Evolutionary conservation across 1,139 yeast species (phyloP), one percentile per base, ranked within the genome.

Genomic region (Taphrina flavorubra): DNA sequence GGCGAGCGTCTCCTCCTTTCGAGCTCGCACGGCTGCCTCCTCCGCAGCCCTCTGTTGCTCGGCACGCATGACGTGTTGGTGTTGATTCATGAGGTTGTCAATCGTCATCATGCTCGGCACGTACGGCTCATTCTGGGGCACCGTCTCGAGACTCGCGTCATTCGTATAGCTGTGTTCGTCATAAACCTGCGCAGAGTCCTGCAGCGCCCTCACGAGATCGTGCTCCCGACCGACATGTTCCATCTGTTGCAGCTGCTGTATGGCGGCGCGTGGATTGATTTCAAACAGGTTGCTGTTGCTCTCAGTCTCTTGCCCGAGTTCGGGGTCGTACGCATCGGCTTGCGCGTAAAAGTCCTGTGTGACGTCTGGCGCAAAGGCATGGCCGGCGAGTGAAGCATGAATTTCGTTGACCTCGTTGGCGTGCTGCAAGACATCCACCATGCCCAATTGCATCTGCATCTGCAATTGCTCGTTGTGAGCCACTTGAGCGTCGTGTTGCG

Each of bases 91-190:
- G 34, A 58, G 62, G 25, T 58, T 58, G 53, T 58, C 62, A n/a
- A 58, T 58, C 13, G 62, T 58, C 40, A 58, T 58, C 62, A 58
- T 58, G 53, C 62, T 58, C 14, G 62, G 62, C 6, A 58, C 53
- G 14, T 58, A 58, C 1, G 62, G 62, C 16, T 58, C 53, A 44
- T 46, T 46, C 53, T 58, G 62, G 1, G 62, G 51, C 14, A 31
- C 34, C 1, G 49, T 5, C 7, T 40, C 60, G 49, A 56, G 60
- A n/a, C 39, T 20, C 2, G 60, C 13, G 16, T 56, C 60, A 16
- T 56, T 39, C 16, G 60, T 31, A 6, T 36, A 58, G 34, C 42
- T 25, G 25, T 53, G 36, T 16, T 16, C 42, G 16, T 53, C 42
- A 16, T 53, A 53, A 13, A 39, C 40, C 42, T 46, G 62, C 11